Evolutionary conservation across 805 yeast species (phyloP).

Genomic region (Saccharomycopsis microspora): DNA sequence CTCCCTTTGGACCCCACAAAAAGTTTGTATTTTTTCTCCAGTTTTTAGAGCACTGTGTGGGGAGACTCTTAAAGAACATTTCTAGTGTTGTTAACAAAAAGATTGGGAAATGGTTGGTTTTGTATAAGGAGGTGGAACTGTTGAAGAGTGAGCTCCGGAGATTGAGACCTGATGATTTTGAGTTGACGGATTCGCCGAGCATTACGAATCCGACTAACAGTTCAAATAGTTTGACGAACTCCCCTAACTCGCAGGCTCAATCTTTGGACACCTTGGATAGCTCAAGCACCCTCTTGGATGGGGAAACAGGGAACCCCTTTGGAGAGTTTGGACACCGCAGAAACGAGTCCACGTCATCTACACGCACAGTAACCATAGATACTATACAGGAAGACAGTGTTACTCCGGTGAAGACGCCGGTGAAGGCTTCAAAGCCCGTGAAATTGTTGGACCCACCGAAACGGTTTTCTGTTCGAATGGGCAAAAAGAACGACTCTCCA

Average conservation of each 20-base stretch:
- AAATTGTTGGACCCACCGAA: too few relatives aligned
- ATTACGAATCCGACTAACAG: not conserved
- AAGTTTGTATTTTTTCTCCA: slow-evolving; percentile 7
- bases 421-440: too few relatives aligned
- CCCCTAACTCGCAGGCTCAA: not conserved
- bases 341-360: too few relatives aligned
- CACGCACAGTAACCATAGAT: too few relatives aligned
- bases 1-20: not conserved
- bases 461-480: too few relatives aligned
- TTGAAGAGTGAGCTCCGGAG: slow-evolving; percentile 24
- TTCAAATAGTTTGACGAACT: not conserved
- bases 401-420: too few relatives aligned
- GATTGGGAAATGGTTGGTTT: slow-evolving; percentile 34
- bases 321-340: too few relatives aligned
- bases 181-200: not conserved
- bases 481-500: too few relatives aligned
- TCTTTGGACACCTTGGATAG: slow-evolving; percentile 17
- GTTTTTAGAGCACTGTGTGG: slow-evolving; percentile 14
- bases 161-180: slow-evolving; percentile 12
- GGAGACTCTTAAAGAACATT: slow-evolving; percentile 23
- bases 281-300: not conserved
- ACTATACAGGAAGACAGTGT: too few relatives aligned
- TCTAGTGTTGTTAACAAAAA: slow-evolving; percentile 24
- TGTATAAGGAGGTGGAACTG: slow-evolving; percentile 29
- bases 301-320: too few relatives aligned